phyloP scores from a whole-genome alignment of 1,139 yeast genomes.

The Oligophagozyma castellii region DNA sequence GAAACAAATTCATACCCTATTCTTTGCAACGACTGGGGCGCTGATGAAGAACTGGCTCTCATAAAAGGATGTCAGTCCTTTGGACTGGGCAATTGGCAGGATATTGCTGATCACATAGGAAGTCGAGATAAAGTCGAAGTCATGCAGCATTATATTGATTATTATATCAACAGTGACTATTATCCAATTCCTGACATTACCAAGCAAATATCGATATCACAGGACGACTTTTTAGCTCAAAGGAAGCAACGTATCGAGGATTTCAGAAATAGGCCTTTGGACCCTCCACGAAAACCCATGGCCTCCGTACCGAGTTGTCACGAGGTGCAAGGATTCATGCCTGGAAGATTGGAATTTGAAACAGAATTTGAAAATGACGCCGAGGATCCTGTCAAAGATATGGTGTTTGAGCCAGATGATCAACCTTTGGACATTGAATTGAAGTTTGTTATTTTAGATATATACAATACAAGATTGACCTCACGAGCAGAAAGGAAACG shows the following conservation, averaged over 20 bases:
- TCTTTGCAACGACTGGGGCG: slow-evolving; percentile 89
- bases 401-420: slow-evolving; percentile 91
- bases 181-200: slow-evolving; percentile 81
- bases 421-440: slow-evolving; percentile 76
- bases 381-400: slow-evolving; percentile 83
- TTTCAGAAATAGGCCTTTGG: slow-evolving; percentile 52
- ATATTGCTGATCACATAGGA: slow-evolving; percentile 88
- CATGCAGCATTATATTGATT: slow-evolving; percentile 59
- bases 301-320: slow-evolving; percentile 95
- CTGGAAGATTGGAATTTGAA: slow-evolving; percentile 93
- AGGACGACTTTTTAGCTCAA: slow-evolving; percentile 54
- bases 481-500: slow-evolving; percentile 90
- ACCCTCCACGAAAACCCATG: slow-evolving; percentile 75
- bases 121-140: slow-evolving; percentile 88
- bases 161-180: slow-evolving; percentile 51
- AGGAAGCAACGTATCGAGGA: slow-evolving; percentile 62
- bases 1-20: slow-evolving; percentile 95
- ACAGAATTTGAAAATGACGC: slow-evolving; percentile 96
- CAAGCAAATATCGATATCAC: slow-evolving; percentile 50
- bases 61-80: slow-evolving; percentile 84
- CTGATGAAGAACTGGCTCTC: slow-evolving; percentile 83
- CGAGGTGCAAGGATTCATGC: slow-evolving; percentile 97
- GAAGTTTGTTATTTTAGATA: slow-evolving; percentile 74
- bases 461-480: slow-evolving; percentile 78
- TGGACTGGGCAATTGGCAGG: slow-evolving; percentile 97